Evolutionary conservation across 2,329 filamentous ascomycete genomes (phyloP), one percentile per base, ranked within the genome.

Genomic region (Tolypocladium guangdongense): DNA sequence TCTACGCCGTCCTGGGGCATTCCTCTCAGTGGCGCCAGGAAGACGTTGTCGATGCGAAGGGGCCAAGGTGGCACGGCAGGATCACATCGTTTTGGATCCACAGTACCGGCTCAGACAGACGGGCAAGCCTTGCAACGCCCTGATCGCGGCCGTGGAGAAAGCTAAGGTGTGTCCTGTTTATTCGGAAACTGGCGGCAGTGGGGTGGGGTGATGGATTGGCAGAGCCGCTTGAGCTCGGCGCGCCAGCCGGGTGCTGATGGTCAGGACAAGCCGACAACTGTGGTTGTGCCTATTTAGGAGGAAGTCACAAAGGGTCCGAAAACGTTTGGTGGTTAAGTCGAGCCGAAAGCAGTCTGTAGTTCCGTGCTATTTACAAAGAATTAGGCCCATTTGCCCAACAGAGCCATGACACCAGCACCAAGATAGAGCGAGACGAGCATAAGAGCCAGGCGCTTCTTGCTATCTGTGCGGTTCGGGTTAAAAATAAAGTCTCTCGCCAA

Each of bases 401-500:
- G 43, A 32, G 43, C 43, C 43, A 46, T 46, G 49, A 92, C 66
- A 6, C 69, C 80, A 37, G 84, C 84, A 49, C 90, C 90, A 16
- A 88, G 63, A 50, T 72, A 71, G 38, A 89, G 67, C 54, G 88
- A 78, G 53, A 80, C 76, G 51, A 78, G 76, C 43, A 92, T 75
- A 1, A 81, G 80, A 1, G 84, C 84, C 30, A 63, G 54, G 4
- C 58, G 57, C 52, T 54, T 57, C 57, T 61, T 61, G 30, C 59
- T 57, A 51, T 81, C 81, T 49, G 84, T 82, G 84, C 95, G 91
- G 56, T 85, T 80, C 4, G 78, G 78, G 66, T 86, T 91, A 71
- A 93, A 95, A 83, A 96, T 88, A 70, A 95, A 95, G 67, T 96
- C 64, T 6, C 43, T 46, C 2, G 43, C 43, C 24, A 46, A 24